These are phyloP conservation scores for Kwoniella dendrophila DNA, from an alignment of 768 basidiomycete genomes.

Conservation along the genomic window DNA sequence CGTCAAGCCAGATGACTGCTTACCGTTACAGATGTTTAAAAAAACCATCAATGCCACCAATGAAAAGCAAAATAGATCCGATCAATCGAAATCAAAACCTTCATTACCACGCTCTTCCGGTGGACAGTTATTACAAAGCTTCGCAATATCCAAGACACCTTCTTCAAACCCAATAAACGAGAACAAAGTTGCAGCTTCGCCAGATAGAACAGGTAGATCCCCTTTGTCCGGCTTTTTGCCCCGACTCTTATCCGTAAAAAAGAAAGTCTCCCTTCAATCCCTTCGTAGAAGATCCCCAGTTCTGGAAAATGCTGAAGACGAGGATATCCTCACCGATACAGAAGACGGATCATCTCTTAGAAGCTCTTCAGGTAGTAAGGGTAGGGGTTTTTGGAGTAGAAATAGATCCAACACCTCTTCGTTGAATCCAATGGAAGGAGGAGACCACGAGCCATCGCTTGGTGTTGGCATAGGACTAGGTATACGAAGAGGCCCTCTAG, in stretches of 20 bases:
- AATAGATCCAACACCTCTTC: neutral
- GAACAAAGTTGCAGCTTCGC: neutral
- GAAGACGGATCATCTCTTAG: constrained; percentile 13
- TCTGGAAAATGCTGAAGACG: constrained; percentile 4
- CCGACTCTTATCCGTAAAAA: constrained; percentile 35
- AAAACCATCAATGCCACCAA: constrained; percentile 1
- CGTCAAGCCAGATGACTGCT: constrained; percentile 1
- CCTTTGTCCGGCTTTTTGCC: constrained; percentile 36
- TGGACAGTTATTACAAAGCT: neutral
- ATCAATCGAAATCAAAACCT: too few species aligned
- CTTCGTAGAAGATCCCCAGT: neutral
- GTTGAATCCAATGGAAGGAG: constrained; percentile 19
- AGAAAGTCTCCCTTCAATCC: constrained; percentile 17
- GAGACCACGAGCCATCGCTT: constrained; percentile 11
- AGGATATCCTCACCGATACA: constrained; percentile 31
- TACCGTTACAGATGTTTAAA: constrained; percentile 20
- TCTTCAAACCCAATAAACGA: neutral
- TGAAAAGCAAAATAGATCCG: neutral
- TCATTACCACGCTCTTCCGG: constrained; percentile 11
- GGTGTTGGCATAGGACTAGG: constrained; percentile 18
- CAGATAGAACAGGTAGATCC: constrained; percentile 8
- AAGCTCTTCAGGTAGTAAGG: constrained; percentile 1
- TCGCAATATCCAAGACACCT: neutral
- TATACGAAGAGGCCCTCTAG: constrained; percentile 5
- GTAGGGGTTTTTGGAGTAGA: constrained; percentile 12